Evolutionary conservation across 768 basidiomycete species (phyloP).

Genomic region (Tephrocybe sp.): DNA sequence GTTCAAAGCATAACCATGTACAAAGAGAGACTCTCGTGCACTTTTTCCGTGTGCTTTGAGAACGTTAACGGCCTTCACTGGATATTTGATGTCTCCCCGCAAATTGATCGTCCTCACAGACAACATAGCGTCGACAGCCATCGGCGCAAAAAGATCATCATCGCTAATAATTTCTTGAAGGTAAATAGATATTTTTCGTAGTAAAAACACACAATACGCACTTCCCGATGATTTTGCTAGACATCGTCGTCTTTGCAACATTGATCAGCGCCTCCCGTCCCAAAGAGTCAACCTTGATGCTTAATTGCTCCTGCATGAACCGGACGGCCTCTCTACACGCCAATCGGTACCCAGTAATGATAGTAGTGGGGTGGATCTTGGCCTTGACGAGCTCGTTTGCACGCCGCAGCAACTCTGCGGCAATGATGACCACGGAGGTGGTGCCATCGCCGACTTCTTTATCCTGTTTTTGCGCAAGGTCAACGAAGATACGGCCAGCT

Average conservation of each 20-base stretch:
- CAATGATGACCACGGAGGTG: conserved; percentile 96
- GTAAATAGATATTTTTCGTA: background rate
- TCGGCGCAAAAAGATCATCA: conserved; percentile 95
- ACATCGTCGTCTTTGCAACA: conserved; percentile 97
- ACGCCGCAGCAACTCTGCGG: conserved; percentile 93
- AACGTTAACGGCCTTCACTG: conserved; percentile 98
- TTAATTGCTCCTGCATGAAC: conserved; percentile 97
- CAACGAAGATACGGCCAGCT: conserved; percentile 95
- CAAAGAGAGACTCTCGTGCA: conserved; percentile 91
- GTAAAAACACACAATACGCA: conserved; percentile 41
- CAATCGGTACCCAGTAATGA: conserved; percentile 97
- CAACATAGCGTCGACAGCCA: conserved; percentile 99
- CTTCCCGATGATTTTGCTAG: conserved; percentile 98
- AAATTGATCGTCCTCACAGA: conserved; percentile 93
- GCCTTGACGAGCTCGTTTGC: conserved; percentile 98
- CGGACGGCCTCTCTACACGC: conserved; percentile 97
- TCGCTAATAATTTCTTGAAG: conserved; percentile 55
- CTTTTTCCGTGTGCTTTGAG: conserved; percentile 97
- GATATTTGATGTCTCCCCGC: conserved; percentile 96
- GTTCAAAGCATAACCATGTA: conserved; percentile 96
- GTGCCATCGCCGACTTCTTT: conserved; percentile 99
- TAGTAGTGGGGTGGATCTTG: conserved; percentile 98
- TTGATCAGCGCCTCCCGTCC: conserved; percentile 92
- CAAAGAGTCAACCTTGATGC: conserved; percentile 90
- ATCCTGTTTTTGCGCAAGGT: conserved; percentile 98